phyloP scores from a whole-genome alignment of 2,329 filamentous ascomycete species.

The Boeremia exigua region DNA sequence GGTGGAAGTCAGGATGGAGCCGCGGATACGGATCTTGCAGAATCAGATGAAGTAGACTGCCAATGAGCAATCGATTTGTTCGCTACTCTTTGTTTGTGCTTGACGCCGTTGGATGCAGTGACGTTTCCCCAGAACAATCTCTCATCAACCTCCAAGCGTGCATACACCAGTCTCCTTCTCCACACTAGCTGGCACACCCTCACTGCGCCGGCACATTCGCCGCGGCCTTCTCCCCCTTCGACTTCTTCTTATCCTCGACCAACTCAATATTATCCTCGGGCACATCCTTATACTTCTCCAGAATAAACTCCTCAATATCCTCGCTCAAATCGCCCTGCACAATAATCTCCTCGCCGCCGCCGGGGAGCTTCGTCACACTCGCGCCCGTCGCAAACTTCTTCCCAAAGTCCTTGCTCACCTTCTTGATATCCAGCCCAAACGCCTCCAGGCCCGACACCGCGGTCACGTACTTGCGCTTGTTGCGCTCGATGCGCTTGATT shows the following conservation, averaged over 20 bases:
- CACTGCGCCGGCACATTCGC: conserved; percentile 18
- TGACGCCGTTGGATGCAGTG: not conserved
- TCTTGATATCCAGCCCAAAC: conserved; percentile 92
- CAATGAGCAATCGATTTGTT: no score
- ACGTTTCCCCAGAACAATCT: not conserved
- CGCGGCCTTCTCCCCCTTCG: conserved; percentile 47
- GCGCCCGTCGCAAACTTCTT: conserved; percentile 98
- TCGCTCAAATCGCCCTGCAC: conserved; percentile 97
- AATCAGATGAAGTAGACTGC: conserved; percentile 30
- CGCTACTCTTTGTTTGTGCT: not conserved
- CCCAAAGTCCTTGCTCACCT: conserved; percentile 93
- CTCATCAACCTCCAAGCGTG: not conserved
- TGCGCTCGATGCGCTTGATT: conserved; percentile 97
- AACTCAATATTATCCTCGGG: conserved; percentile 95
- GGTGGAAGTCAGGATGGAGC: conserved; percentile 60
- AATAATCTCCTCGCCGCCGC: conserved; percentile 92
- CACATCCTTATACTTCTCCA: conserved; percentile 87
- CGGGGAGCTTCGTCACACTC: conserved; percentile 86
- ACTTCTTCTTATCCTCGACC: conserved; percentile 97
- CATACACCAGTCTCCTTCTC: not conserved
- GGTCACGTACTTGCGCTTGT: conserved; percentile 97
- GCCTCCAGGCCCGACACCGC: conserved; percentile 88
- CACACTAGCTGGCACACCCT: not conserved
- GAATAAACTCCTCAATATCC: conserved; percentile 88
- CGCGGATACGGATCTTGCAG: conserved; percentile 60